Conservation (phyloP, 306 rosid species). For the Astragalus glycyphyllos region DNA sequence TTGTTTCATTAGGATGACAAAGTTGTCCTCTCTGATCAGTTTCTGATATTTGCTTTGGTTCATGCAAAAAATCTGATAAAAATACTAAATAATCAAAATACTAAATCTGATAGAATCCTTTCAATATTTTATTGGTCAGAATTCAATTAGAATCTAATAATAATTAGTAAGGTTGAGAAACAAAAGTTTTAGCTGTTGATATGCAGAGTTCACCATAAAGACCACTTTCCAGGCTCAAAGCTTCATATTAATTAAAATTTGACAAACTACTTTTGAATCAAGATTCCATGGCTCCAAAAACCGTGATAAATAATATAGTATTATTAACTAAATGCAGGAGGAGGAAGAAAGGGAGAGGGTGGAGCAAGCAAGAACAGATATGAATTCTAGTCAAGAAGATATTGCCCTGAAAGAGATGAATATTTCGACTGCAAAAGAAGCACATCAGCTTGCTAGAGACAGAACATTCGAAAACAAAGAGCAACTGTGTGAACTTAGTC, state of each 20-base stretch:
- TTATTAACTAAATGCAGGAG: constrained; percentile 58
- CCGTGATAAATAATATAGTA: constrained; percentile 4
- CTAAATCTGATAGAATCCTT: constrained; percentile 17
- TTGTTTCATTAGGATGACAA: constrained; percentile 40
- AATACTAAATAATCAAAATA: constrained; percentile 11
- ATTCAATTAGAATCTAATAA: constrained; percentile 28
- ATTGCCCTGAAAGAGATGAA: constrained; percentile 80
- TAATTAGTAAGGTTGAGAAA: constrained; percentile 26
- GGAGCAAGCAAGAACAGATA: constrained; percentile 71
- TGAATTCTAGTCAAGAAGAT: constrained; percentile 60
- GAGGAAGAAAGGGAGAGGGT: constrained; percentile 81
- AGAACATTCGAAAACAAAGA: constrained; percentile 80
- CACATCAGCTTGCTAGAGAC: constrained; percentile 70
- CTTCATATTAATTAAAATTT: constrained; percentile 21
- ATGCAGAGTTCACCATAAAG: constrained; percentile 32
- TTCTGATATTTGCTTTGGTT: constrained; percentile 36
- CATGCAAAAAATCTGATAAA: constrained; percentile 5
- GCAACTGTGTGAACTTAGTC: constrained; percentile 89
- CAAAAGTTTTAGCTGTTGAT: constrained; percentile 33
- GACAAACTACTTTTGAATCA: constrained; percentile 36
- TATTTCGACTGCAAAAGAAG: constrained; percentile 76
- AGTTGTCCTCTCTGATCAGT: constrained; percentile 35
- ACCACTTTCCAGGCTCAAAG: constrained; percentile 10
- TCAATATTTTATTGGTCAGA: background rate
- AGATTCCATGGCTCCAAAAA: constrained; percentile 17